Evolutionary conservation across 306 rosid genomes (phyloP), one percentile per base, ranked within the genome.

Genomic region (Cicer chorassanicum): DNA sequence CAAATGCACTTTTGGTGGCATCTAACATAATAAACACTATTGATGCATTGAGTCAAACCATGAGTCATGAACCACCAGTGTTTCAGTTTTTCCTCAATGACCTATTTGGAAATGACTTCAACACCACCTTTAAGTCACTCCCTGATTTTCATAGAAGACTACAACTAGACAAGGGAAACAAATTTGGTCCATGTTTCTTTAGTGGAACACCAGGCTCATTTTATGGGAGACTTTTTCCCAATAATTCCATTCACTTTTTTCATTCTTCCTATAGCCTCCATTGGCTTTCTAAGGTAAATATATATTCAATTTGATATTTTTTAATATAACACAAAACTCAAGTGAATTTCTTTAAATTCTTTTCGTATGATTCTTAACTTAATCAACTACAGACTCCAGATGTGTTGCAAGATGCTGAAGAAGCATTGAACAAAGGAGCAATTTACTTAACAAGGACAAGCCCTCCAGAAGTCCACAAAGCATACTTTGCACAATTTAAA

Each of bases 181-280:
- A 68, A 9, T 7, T 63, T 39, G 82, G 82, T 18, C 39, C 82
- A 53, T 85, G 87, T 75, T 86, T 85, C 72, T 12, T 87, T 4
- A 10, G 75, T 8, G 94, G 70, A 34, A 72, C 81, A 7, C 94
- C 88, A 1, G 82, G 68, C 0, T 40, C 73, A 2, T 79, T 79
- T 50, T 72, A 79, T 72, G 82, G 78, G 0, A 70, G 72, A 9
- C 66, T 78, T 41, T 78, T 70, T 6, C 77, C 77, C 21, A 11
- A 46, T 7, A 15, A 71, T 62, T 70, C 72, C 72, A 53, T 78
- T 18, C 74, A 55, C n/a, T 72, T 79, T 15, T 72, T 79, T 12
- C 78, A 72, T 44, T 79, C 78, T 45, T 79, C 83, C 10, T 79
- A 0, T 18, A 72, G 78, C 18, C 74, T 79, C 0, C 83, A 80